Conservation (phyloP, 371 early-diverging fungal genomes). For the Conidiobolus incongruus region DNA sequence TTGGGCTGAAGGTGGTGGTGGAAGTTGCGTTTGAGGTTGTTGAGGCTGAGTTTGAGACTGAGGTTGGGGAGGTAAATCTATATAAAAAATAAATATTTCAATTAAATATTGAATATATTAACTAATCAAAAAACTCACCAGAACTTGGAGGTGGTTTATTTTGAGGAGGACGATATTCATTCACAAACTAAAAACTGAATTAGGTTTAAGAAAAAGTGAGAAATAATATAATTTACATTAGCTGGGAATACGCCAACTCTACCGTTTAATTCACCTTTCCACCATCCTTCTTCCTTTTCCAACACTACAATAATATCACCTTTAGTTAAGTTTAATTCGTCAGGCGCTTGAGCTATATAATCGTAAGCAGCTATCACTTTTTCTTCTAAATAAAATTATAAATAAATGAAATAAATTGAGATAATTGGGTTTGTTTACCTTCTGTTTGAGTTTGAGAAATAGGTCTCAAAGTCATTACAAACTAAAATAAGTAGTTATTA, state of each 20-base stretch:
- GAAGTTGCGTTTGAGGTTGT: too few species aligned
- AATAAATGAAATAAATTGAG: conserved; percentile 21
- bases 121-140: too few species aligned
- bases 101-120: too few species aligned
- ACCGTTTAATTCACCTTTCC: conserved; percentile 41
- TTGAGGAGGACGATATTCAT: too few species aligned
- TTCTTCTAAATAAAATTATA: conserved; percentile 5
- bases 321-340: conserved; percentile 32
- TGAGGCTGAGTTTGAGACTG: too few species aligned
- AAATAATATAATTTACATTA: conserved; percentile 12
- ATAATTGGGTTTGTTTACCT: not conserved
- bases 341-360: conserved; percentile 37
- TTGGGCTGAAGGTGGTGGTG: too few species aligned
- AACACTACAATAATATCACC: conserved; percentile 41
- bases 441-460: conserved; percentile 1
- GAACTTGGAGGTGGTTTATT: too few species aligned
- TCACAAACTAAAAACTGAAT: too few species aligned
- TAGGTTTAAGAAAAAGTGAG: too few species aligned
- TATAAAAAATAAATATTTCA: too few species aligned
- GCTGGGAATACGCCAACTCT: conserved; percentile 40
- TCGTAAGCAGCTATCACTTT: conserved; percentile 28
- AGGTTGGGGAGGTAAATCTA: too few species aligned
- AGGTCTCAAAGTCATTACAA: conserved; percentile 7
- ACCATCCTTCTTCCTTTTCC: conserved; percentile 44
- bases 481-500: too few species aligned